Evolutionary conservation across 2,329 filamentous ascomycete genomes (phyloP), one percentile per base, ranked within the genome.

Genomic region (Botrytis tulipae): DNA sequence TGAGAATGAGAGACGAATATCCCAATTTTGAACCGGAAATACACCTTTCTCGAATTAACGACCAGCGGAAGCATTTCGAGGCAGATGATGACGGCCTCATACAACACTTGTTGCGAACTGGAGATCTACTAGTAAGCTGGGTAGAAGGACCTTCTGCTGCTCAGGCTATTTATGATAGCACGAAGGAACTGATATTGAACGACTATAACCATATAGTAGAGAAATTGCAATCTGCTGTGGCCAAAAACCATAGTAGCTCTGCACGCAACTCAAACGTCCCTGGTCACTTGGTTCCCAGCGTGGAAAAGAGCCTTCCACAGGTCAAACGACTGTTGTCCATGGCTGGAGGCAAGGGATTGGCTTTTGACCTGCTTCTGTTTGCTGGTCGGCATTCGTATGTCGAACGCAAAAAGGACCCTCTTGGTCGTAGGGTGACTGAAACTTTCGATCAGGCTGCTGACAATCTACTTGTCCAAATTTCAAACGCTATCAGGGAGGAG

Each of bases 301-400:
- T 42, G 25, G 35, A 62, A 16, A 66, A 35, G 29, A 46, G 29
- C 6, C 29, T 66, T 5, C 62, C 62, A 32, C 42, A 48, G 20
- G n/a, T 46, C 42, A 20, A 48, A 32, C 20, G 63, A n/a, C 22
- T 66, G 32, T 25, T 37, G 16, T 66, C 22, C 7, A 51, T 66
- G 63, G 20, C 29, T 25, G 44, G 20, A 1, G 63, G 44, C 12
- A 66, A 66, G 14, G 32, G 46, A 10, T 9, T 48, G 22, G 63
- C 63, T 66, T 66, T 51, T 22, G 63, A 66, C 22, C 29, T 66
- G 14, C 29, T 66, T 70, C 54, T 59, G 2, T 40, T 70, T 35
- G 29, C 29, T 18, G 29, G 29, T 32, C 48, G 67, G 42, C 67
- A 59, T 22, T 70, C 51, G 7, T 35, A 37, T 40, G 48, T 35